Conservation (phyloP, 2,329 filamentous ascomycete genomes). For the Teratosphaeria zuluensis region DNA sequence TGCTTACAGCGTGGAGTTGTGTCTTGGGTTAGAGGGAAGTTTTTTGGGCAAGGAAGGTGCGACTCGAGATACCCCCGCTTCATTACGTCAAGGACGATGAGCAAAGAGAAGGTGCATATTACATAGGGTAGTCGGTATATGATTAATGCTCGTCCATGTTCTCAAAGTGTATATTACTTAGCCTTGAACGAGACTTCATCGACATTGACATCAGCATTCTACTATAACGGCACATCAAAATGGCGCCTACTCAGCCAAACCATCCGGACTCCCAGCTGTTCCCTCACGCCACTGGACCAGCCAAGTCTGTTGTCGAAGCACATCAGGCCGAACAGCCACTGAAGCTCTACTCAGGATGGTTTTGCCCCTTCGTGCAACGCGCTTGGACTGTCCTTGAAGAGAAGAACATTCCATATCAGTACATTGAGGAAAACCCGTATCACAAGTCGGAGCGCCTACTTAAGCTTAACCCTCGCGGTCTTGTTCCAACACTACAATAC, state of each 20-base stretch:
- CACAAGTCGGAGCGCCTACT: slow-evolving; percentile 60
- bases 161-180: neutral
- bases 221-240: neutral
- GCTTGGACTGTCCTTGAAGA: slow-evolving; percentile 65
- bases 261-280: slow-evolving; percentile 36
- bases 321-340: slow-evolving; percentile 22
- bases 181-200: neutral
- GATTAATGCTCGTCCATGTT: neutral
- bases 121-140: neutral
- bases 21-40: too few species aligned
- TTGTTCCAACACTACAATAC: slow-evolving; percentile 60
- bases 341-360: slow-evolving; percentile 25
- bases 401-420: slow-evolving; percentile 61
- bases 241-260: neutral
- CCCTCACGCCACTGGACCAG: slow-evolving; percentile 36
- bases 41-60: neutral
- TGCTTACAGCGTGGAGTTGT: too few species aligned
- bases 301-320: slow-evolving; percentile 27
- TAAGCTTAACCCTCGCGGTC: slow-evolving; percentile 61
- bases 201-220: neutral
- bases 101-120: neutral
- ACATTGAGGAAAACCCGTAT: slow-evolving; percentile 58
- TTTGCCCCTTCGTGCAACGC: slow-evolving; percentile 56
- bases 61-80: neutral
- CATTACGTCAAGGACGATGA: neutral